Conservation (phyloP, 805 yeast species). For the Schizosaccharomyces cryophilus region DNA sequence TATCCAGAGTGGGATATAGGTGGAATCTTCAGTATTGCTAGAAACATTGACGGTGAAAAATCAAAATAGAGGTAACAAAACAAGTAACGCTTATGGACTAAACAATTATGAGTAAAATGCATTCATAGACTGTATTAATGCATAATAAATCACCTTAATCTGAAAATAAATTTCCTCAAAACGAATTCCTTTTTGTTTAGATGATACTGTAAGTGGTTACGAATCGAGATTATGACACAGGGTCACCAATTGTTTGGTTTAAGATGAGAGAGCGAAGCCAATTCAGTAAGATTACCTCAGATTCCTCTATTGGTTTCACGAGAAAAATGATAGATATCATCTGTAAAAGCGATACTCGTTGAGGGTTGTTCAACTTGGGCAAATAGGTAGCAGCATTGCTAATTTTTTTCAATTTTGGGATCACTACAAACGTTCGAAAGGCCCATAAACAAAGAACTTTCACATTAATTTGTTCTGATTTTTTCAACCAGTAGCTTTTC, state of each 20-base stretch:
- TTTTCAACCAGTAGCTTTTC: neutral
- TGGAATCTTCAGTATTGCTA: too few relatives aligned
- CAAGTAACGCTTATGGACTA: too few relatives aligned
- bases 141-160: too few relatives aligned
- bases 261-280: neutral
- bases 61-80: too few relatives aligned
- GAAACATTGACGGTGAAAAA: too few relatives aligned
- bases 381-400: neutral
- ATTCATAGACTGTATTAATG: too few relatives aligned
- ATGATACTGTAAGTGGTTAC: too few relatives aligned
- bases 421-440: neutral
- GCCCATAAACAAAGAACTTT: neutral
- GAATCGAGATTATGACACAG: too few relatives aligned
- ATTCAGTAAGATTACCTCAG: neutral
- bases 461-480: neutral
- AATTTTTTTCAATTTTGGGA: neutral
- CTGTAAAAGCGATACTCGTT: neutral
- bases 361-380: neutral
- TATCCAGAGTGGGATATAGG: too few relatives aligned
- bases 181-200: too few relatives aligned
- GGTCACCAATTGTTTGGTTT: neutral
- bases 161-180: too few relatives aligned
- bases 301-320: neutral
- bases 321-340: neutral
- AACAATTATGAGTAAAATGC: too few relatives aligned